These are phyloP conservation scores for Tetrahymena elliotti DNA, from an alignment of 73 alveolate species.

Conservation along the genomic window DNA sequence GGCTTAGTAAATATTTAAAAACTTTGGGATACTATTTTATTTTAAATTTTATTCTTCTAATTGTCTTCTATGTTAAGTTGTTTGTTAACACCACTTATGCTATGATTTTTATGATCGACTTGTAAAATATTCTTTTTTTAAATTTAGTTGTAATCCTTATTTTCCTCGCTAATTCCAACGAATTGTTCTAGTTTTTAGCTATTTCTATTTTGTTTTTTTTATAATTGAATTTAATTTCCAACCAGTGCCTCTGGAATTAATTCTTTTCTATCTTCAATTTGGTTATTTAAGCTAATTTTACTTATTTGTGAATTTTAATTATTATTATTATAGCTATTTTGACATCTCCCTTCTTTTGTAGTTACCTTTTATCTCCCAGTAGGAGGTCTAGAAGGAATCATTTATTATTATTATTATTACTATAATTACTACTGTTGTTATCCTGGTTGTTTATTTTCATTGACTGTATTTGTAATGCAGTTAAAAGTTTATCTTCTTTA, in stretches of 20 bases:
- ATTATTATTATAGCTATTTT: background rate
- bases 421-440: background rate
- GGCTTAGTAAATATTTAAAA: too few species aligned
- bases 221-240: background rate
- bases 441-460: background rate
- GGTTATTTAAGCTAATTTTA: background rate
- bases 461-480: background rate
- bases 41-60: too few species aligned
- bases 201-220: background rate
- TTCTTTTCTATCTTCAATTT: background rate
- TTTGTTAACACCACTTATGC: too few species aligned
- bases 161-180: background rate
- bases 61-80: too few species aligned
- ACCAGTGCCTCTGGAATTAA: background rate
- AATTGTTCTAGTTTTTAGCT: background rate
- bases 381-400: background rate
- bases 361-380: background rate
- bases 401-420: too few species aligned
- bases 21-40: background rate
- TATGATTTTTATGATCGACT: too few species aligned
- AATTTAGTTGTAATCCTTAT: background rate
- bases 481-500: background rate
- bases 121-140: too few species aligned
- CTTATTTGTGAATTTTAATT: background rate
- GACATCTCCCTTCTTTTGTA: background rate